Evolutionary conservation across 1,284 basidiomycete genomes (phyloP).

Genomic region (Apiotrichum brassicae): DNA sequence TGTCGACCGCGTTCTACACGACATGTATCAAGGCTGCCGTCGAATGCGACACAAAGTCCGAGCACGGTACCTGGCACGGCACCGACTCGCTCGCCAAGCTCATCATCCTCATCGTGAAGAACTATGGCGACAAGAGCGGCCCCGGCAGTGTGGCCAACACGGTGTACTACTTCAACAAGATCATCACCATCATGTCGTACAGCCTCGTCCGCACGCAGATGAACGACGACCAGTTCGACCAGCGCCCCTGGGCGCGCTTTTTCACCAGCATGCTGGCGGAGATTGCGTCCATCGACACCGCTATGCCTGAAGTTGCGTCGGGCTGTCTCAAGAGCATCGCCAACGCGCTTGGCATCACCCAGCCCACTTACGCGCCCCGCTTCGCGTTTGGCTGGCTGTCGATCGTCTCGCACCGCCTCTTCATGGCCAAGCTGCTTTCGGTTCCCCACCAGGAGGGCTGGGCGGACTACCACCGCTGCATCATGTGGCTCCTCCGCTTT

Average conservation of each 20-base stretch:
- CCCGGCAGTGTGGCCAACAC: constrained; percentile 73
- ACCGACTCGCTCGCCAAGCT: constrained; percentile 92
- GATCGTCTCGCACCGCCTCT: constrained; percentile 88
- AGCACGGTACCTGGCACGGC: constrained; percentile 75
- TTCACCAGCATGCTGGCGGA: constrained; percentile 96
- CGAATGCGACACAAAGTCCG: constrained; percentile 73
- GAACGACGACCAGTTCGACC: constrained; percentile 84
- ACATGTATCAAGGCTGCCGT: constrained; percentile 95
- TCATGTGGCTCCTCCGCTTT: constrained; percentile 91
- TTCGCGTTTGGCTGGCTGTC: constrained; percentile 99
- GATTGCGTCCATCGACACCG: constrained; percentile 72
- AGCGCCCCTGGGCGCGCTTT: constrained; percentile 97
- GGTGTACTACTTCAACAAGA: constrained; percentile 97
- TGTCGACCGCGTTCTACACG: constrained; percentile 96
- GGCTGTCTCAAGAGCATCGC: constrained; percentile 82
- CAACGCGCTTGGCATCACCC: constrained; percentile 91
- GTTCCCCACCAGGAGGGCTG: constrained; percentile 57
- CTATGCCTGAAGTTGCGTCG: constrained; percentile 79
- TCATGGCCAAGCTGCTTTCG: constrained; percentile 91
- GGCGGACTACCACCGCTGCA: constrained; percentile 89
- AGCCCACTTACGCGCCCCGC: constrained; percentile 94
- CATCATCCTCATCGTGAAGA: constrained; percentile 98
- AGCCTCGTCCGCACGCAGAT: constrained; percentile 93
- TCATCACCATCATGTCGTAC: constrained; percentile 92
- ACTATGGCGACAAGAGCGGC: constrained; percentile 71